These are phyloP conservation scores for Cutaneotrichosporon curvatum DNA, from an alignment of 1,284 basidiomycete genomes.

Conservation along the genomic window DNA sequence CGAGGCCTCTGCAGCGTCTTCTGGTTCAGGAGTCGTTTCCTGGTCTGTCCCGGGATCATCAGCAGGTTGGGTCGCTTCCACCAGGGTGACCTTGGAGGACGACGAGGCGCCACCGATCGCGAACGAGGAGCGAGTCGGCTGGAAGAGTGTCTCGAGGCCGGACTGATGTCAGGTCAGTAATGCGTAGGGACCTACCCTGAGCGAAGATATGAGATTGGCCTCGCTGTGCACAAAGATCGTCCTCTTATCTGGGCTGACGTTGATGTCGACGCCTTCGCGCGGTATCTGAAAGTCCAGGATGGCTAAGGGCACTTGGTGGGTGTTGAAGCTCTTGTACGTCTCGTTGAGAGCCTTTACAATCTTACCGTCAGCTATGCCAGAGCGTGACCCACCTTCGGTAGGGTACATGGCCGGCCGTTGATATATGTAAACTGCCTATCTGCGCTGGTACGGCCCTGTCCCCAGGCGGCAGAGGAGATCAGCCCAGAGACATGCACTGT, in stretches of 20 bases:
- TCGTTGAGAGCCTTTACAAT: slow-evolving; percentile 83
- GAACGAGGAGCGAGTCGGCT: slow-evolving; percentile 63
- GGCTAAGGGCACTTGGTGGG: slow-evolving; percentile 71
- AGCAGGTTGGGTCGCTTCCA: slow-evolving; percentile 18
- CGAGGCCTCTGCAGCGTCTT: background rate
- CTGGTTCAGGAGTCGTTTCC: slow-evolving; percentile 1
- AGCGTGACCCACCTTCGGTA: slow-evolving; percentile 56
- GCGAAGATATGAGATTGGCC: slow-evolving; percentile 64
- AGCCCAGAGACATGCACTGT: slow-evolving; percentile 33
- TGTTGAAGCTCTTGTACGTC: slow-evolving; percentile 76
- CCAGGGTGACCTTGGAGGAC: slow-evolving; percentile 6
- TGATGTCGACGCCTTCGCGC: slow-evolving; percentile 81
- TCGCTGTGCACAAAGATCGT: slow-evolving; percentile 91
- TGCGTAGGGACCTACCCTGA: slow-evolving; percentile 56
- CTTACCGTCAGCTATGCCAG: slow-evolving; percentile 41
- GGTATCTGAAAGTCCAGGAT: slow-evolving; percentile 77
- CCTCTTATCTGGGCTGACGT: slow-evolving; percentile 93
- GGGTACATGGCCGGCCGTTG: slow-evolving; percentile 83
- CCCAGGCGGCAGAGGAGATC: slow-evolving; percentile 41
- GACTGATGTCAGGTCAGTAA: slow-evolving; percentile 47
- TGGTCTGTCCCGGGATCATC: slow-evolving; percentile 3
- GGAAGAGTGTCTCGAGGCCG: slow-evolving; percentile 59
- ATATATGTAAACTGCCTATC: slow-evolving; percentile 93
- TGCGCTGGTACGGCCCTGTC: slow-evolving; percentile 61
- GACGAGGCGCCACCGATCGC: slow-evolving; percentile 49